These are phyloP conservation scores for Solanum arcanum DNA, from an alignment of 257 asterid genomes.

Conservation along the genomic window DNA sequence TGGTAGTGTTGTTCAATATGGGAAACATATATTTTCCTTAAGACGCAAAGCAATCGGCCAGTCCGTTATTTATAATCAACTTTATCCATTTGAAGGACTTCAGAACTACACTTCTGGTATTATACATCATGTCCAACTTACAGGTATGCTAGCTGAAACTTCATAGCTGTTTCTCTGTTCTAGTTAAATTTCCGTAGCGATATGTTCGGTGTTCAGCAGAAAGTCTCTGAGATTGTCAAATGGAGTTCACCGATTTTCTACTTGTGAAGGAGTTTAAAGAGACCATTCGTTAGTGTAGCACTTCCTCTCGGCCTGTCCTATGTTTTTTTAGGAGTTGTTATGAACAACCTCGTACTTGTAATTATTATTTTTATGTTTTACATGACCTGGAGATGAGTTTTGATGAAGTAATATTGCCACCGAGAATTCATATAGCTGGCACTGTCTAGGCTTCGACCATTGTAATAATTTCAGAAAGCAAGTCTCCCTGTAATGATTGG, in stretches of 20 bases:
- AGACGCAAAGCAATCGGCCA: conserved; percentile 42
- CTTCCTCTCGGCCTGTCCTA: background rate
- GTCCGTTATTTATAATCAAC: conserved; percentile 63
- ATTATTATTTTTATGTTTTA: background rate
- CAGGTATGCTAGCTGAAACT: conserved; percentile 31
- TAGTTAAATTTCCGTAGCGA: background rate
- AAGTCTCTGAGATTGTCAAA: background rate
- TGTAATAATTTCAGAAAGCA: background rate
- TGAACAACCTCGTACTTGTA: background rate
- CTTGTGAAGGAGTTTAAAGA: background rate
- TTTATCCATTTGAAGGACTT: conserved; percentile 74
- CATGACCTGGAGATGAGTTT: background rate
- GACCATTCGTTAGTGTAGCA: background rate
- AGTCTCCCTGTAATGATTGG: background rate
- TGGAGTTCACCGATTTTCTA: background rate
- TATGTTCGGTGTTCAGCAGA: background rate
- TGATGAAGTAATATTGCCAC: background rate
- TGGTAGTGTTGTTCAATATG: conserved; percentile 56
- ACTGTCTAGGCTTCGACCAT: background rate
- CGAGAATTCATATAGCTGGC: background rate
- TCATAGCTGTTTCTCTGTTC: background rate
- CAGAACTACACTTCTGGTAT: conserved; percentile 87
- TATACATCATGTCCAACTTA: conserved; percentile 83
- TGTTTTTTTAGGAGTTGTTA: background rate
- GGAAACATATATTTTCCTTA: conserved; percentile 33